phyloP scores from a whole-genome alignment of 2,329 filamentous ascomycete species.

The Alternaria hordeiaustralica region DNA sequence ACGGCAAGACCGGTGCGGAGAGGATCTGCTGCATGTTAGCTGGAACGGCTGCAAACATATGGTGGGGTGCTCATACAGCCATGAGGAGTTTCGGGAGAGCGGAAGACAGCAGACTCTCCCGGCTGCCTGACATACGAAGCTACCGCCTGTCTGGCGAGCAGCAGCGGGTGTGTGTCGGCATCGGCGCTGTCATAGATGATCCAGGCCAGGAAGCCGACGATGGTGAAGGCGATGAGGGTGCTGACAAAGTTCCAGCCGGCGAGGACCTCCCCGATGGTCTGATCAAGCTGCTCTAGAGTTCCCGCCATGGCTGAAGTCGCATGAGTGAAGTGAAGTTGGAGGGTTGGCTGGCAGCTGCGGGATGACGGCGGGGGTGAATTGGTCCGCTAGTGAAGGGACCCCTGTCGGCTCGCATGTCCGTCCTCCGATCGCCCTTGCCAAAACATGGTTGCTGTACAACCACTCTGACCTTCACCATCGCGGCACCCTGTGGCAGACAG shows the following conservation, averaged over 20 bases:
- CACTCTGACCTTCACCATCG: slow-evolving; percentile 1
- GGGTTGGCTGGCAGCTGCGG: slow-evolving; percentile 9
- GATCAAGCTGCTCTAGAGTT: slow-evolving; percentile 72
- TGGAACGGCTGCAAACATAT: background rate
- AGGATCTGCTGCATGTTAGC: slow-evolving; percentile 40
- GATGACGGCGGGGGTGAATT: slow-evolving; percentile 15
- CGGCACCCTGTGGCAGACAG: background rate
- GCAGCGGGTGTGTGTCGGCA: slow-evolving; percentile 88
- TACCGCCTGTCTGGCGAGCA: slow-evolving; percentile 83
- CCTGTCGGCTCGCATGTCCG: slow-evolving; percentile 4
- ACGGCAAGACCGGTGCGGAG: slow-evolving; percentile 65
- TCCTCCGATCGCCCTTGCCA: slow-evolving; percentile 9
- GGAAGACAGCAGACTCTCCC: slow-evolving; percentile 84
- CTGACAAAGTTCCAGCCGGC: slow-evolving; percentile 84
- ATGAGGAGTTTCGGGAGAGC: slow-evolving; percentile 83
- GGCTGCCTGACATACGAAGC: slow-evolving; percentile 80
- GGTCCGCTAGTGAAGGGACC: slow-evolving; percentile 5
- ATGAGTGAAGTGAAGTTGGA: background rate
- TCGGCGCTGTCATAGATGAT: slow-evolving; percentile 75
- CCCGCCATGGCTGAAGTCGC: slow-evolving; percentile 45
- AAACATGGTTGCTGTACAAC: slow-evolving; percentile 20
- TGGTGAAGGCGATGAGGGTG: slow-evolving; percentile 70
- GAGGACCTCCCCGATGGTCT: slow-evolving; percentile 70
- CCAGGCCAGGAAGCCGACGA: slow-evolving; percentile 73
- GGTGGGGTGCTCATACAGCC: slow-evolving; percentile 58